A percentile compares a stretch with the other conserved stretches of the same genome.
These are phyloP conservation scores for Linaria vulgaris DNA, from an alignment of 257 asterid species.

Conservation along the genomic window DNA sequence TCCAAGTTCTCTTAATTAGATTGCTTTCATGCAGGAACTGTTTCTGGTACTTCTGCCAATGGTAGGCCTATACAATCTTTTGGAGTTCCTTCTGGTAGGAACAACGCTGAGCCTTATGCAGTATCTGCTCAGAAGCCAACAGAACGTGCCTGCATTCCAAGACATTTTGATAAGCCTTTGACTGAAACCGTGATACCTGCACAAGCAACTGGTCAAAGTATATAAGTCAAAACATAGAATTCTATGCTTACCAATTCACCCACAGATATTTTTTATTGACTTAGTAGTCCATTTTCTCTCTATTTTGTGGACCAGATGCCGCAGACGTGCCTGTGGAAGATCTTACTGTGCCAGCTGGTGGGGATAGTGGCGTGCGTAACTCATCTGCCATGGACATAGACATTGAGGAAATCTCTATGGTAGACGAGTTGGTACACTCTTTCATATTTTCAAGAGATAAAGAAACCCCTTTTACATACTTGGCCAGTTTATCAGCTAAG, in stretches of 20 bases:
- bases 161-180: slow-evolving; percentile 24
- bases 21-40: slow-evolving; percentile 33
- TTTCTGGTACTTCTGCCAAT: slow-evolving; percentile 24
- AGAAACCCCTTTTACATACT: slow-evolving; percentile 79
- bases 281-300: not conserved
- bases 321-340: slow-evolving; percentile 31
- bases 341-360: slow-evolving; percentile 24
- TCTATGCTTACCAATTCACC: not conserved
- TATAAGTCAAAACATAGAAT: slow-evolving; percentile 1
- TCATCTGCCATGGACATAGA: slow-evolving; percentile 35
- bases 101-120: slow-evolving; percentile 31
- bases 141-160: slow-evolving; percentile 25
- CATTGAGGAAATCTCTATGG: slow-evolving; percentile 44
- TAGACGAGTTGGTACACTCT: slow-evolving; percentile 49
- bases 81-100: slow-evolving; percentile 36
- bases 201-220: slow-evolving; percentile 34
- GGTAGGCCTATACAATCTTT: slow-evolving; percentile 27
- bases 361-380: slow-evolving; percentile 29
- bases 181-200: slow-evolving; percentile 21
- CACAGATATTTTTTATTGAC: not conserved
- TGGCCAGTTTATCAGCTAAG: slow-evolving; percentile 79
- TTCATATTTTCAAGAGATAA: slow-evolving; percentile 48
- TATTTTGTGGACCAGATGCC: slow-evolving; percentile 8
- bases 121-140: slow-evolving; percentile 26
- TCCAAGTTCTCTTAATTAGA: slow-evolving; percentile 20